Base-by-base conservation (phyloP, 2,329 filamentous ascomycete species). In the Fusarium chuoi region DNA sequence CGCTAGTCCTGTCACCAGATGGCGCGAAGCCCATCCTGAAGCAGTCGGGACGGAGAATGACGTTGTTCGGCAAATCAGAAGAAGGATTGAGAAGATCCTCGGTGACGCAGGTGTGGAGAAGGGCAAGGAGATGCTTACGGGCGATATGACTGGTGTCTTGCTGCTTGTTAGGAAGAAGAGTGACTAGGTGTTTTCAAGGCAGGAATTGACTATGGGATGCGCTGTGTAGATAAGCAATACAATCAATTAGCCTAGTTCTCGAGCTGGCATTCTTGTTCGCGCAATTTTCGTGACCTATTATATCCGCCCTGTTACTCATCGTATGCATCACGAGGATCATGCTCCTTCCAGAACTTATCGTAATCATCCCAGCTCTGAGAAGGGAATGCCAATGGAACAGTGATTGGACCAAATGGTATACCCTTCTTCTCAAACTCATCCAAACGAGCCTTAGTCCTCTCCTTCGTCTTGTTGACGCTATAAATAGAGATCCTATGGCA, bases 401-500 rank as follows among this genome's bases (percentile, higher is more conserved):
- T 91, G 41, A 91, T 84, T 0, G 89, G 89, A 2, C 83, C 78
- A 9, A 91, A 85, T 0, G 85, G 80, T 1, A 85, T 77, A 0
- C 85, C 85, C 18, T 81, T 81, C 22, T 85, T 79, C 65, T 90
- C 86, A 36, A 92, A 83, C 70, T 86, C 79, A 48, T 85, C 84
- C 22, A 92, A 80, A 1, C 89, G 82, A 38, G 80, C 80, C 24
- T 83, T 84, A 0, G 89, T 92, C 6, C 73, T 71, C 2, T 85
- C 83, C 41, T 82, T 85, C 5, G 80, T 83, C 73, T 81, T 85
- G 80, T 92, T 92, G 59, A 92, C 86, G 73, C 89, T 92, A 79
- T 91, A 92, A 12, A 92, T 80, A 57, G 85, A 87, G 73, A 92
- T 84, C 3, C 89, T 84, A 69, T 92, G 91, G 64, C 88, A 90